Evolutionary conservation across 1,284 basidiomycete genomes (phyloP).

Genomic region (Chondrostereum purpureum): DNA sequence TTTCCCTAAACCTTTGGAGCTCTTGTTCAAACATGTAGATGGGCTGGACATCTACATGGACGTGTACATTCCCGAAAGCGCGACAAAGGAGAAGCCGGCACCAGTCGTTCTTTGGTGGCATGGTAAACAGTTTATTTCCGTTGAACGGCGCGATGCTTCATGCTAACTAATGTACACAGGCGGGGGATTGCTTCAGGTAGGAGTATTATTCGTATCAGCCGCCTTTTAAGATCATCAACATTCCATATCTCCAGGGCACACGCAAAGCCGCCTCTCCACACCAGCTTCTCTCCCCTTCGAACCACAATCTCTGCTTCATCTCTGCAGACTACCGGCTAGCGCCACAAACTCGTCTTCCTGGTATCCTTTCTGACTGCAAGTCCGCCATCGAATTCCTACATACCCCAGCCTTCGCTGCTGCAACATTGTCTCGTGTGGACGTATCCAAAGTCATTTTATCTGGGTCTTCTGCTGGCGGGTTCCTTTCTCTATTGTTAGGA

Average conservation of each 20-base stretch:
- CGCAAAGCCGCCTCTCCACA: constrained; percentile 29
- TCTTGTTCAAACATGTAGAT: constrained; percentile 24
- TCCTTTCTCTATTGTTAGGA: constrained; percentile 26
- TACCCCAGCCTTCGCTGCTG: constrained; percentile 19
- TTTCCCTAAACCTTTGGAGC: constrained; percentile 20
- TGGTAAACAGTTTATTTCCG: constrained; percentile 18
- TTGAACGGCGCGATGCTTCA: no score
- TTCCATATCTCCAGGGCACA: constrained; percentile 22
- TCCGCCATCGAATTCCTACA: constrained; percentile 26
- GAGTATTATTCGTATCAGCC: constrained; percentile 20
- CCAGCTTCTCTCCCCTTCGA: constrained; percentile 24
- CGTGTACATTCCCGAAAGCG: constrained; percentile 25
- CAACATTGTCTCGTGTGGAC: constrained; percentile 24
- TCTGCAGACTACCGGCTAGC: constrained; percentile 32
- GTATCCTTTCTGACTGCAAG: constrained; percentile 28
- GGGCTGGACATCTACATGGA: constrained; percentile 28
- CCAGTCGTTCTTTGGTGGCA: constrained; percentile 33
- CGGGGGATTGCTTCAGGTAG: constrained; percentile 12
- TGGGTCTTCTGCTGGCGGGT: constrained; percentile 33
- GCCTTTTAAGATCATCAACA: background rate
- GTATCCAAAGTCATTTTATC: constrained; percentile 24
- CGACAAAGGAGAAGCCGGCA: constrained; percentile 21
- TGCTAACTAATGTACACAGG: background rate
- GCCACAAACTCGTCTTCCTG: constrained; percentile 30
- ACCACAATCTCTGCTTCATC: constrained; percentile 25